Evolutionary conservation across 495 filamentous ascomycete genomes (phyloP), one percentile per base, ranked within the genome.

Genomic region (Lasiosphaeriaceae sp.): DNA sequence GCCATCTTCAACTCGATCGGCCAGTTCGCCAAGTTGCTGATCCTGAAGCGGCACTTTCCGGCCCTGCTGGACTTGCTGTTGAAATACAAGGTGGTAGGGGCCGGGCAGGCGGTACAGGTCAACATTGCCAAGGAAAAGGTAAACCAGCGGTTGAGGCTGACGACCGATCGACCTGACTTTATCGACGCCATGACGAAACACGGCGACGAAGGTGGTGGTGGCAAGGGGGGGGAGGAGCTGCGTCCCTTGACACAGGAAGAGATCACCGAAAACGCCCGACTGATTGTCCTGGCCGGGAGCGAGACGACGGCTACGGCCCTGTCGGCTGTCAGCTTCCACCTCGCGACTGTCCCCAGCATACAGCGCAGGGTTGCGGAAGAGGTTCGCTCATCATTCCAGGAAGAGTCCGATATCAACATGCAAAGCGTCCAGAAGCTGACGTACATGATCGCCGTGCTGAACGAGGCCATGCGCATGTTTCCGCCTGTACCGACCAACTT

Each of bases 281-380:
- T 68, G 4, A 47, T 74, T 11, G 57, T 72, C 14, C 45, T 71
- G 12, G 71, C 71, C 11, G 70, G 72, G 0, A 80, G 76, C 1
- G 84, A 87, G 57, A 85, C 84, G 0, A 80, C 81, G 0, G 80
- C 83, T 1, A 81, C 83, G 0, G 29, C 74, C 2, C 63, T 88
- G n/a, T 60, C 69, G 1, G 74, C 66, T 5, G 61, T 70, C 0
- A 73, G 73, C 1, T 87, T 77, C 53, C 74, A 75, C 43, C 67
- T 86, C 0, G 64, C 79, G 3, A 74, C 52, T 8, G 66, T 80
- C 39, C 78, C 74, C 0, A 61, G 66, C 0, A 63, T 60, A 1
- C 68, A 80, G 51, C 44, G 56, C 3, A 71, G 66, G 46, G 67
- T 85, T 12, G 59, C 71, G 0, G 39, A 56, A 0, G 84, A 87